phyloP scores from a whole-genome alignment of 345 rosid species.

The Isatis tinctoria region DNA sequence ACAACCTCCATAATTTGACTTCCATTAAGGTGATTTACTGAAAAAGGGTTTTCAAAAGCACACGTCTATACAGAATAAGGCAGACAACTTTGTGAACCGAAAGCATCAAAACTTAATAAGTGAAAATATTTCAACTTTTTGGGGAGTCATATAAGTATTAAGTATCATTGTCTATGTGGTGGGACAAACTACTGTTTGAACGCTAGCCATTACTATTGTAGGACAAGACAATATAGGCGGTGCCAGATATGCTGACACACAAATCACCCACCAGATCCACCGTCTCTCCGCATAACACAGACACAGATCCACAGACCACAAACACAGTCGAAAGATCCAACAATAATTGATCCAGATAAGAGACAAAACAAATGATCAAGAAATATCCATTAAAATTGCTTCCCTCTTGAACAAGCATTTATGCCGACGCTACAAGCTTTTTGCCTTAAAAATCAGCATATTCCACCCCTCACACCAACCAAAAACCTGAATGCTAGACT shows the following conservation, averaged over 20 bases:
- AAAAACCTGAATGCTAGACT: slow-evolving; percentile 22
- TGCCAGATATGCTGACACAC: slow-evolving; percentile 1
- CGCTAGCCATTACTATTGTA: slow-evolving; percentile 1
- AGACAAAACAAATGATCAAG: neutral
- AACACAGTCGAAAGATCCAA: neutral
- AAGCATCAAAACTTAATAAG: neutral
- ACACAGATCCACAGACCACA: slow-evolving; percentile 24
- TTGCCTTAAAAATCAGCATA: slow-evolving; percentile 30
- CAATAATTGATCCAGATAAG: neutral
- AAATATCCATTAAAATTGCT: neutral
- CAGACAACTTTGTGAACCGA: neutral
- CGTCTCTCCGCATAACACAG: neutral
- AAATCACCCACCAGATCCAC: slow-evolving; percentile 18
- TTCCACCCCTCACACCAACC: slow-evolving; percentile 2
- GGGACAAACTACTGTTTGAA: slow-evolving; percentile 25
- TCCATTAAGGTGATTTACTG: neutral
- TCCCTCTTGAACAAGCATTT: slow-evolving; percentile 15
- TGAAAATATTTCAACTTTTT: neutral
- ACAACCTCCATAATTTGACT: too few species aligned
- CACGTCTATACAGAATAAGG: neutral
- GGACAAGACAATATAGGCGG: slow-evolving; percentile 11
- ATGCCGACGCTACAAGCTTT: slow-evolving; percentile 28
- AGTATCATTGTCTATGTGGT: slow-evolving; percentile 10
- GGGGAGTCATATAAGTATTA: neutral
- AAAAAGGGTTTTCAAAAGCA: neutral